These are phyloP conservation scores for Nemania bipapillata DNA, from an alignment of 2,329 filamentous ascomycete species.

Conservation along the genomic window DNA sequence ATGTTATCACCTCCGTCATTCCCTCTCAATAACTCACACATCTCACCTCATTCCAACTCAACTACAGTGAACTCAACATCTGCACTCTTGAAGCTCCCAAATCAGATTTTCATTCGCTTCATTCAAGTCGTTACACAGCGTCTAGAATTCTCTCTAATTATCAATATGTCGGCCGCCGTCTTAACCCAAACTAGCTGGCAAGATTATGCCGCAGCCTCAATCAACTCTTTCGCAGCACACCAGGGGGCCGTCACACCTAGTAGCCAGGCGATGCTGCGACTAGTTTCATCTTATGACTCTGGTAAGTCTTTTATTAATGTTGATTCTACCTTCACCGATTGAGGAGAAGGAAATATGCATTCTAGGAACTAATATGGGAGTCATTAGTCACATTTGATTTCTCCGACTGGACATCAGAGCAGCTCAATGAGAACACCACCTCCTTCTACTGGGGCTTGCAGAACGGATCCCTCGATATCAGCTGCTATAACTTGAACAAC, in stretches of 20 bases:
- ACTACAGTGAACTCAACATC: background rate
- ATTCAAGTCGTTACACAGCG: background rate
- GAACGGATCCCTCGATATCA: constrained; percentile 35
- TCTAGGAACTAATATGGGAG: background rate
- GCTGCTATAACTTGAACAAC: constrained; percentile 37
- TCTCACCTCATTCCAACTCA: background rate
- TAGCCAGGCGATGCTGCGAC: constrained; percentile 25
- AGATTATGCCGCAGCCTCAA: constrained; percentile 26
- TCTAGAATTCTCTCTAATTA: background rate
- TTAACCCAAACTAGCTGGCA: constrained; percentile 34
- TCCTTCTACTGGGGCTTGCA: constrained; percentile 34
- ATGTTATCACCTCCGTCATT: background rate
- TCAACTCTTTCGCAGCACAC: constrained; percentile 33
- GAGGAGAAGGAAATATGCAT: background rate
- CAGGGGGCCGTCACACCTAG: constrained; percentile 32
- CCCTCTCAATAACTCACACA: background rate
- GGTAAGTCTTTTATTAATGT: constrained; percentile 8
- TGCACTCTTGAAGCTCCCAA: background rate
- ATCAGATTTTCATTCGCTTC: background rate
- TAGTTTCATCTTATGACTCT: constrained; percentile 37
- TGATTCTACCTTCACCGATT: background rate
- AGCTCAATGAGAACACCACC: constrained; percentile 37
- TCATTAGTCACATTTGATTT: constrained; percentile 38
- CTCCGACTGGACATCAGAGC: constrained; percentile 36
- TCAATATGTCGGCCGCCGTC: constrained; percentile 33